Percentiles rank a stretch among this genome's conserved stretches.
Evolutionary conservation across 352 stramenopile species (phyloP).

Genomic region (Vaucheria bursata): DNA sequence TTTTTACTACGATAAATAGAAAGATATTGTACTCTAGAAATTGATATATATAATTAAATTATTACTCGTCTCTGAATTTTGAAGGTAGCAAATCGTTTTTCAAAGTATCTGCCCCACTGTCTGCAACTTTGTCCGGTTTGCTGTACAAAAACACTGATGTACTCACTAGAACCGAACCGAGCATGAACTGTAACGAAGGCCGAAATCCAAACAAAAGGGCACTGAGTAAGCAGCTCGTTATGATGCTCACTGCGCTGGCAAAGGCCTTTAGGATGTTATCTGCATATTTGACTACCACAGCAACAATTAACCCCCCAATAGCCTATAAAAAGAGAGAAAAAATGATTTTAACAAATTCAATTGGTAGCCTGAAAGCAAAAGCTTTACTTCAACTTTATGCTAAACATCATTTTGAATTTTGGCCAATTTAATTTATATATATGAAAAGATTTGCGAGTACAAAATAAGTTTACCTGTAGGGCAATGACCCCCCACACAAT

Average conservation of each 20-base stretch:
- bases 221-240: slow-evolving; percentile 66
- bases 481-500: slow-evolving; percentile 45
- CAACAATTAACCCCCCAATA: slow-evolving; percentile 73
- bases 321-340: too few relatives aligned
- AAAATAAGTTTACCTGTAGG: too few relatives aligned
- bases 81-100: too few relatives aligned
- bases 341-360: too few relatives aligned
- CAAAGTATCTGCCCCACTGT: too few relatives aligned
- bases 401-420: background rate
- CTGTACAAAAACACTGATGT: slow-evolving; percentile 54
- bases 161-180: slow-evolving; percentile 62
- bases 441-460: too few relatives aligned
- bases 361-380: background rate
- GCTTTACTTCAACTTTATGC: background rate
- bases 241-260: slow-evolving; percentile 71
- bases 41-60: too few relatives aligned
- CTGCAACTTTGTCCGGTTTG: slow-evolving; percentile 11
- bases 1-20: too few relatives aligned
- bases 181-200: slow-evolving; percentile 61
- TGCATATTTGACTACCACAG: slow-evolving; percentile 80
- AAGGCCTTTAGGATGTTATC: slow-evolving; percentile 87
- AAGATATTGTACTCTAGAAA: too few relatives aligned
- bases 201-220: slow-evolving; percentile 70
- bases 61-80: too few relatives aligned
- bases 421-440: too few relatives aligned